Evolutionary conservation across 495 filamentous ascomycete genomes (phyloP).

Genomic region (Penicillium diatomitis): DNA sequence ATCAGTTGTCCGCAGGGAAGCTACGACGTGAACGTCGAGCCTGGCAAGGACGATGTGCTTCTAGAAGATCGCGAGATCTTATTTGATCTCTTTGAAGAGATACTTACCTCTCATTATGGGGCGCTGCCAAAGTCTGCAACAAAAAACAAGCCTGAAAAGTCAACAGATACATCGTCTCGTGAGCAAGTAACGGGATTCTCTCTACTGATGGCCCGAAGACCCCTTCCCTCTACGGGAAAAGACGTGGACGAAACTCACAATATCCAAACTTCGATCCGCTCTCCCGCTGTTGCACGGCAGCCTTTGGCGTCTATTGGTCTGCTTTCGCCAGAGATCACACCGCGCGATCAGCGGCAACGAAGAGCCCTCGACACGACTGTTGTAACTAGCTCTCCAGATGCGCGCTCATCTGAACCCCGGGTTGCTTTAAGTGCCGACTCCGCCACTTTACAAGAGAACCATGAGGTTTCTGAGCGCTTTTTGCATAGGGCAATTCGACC

Average conservation of each 20-base stretch:
- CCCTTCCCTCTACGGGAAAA: background rate
- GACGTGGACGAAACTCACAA: background rate
- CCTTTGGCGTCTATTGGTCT: too few species aligned
- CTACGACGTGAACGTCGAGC: constrained; percentile 88
- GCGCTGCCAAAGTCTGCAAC: constrained; percentile 12
- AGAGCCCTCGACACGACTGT: too few species aligned
- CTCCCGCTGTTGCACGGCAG: background rate
- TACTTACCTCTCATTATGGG: constrained; percentile 51
- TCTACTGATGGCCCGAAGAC: constrained; percentile 17
- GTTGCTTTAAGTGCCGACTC: too few species aligned
- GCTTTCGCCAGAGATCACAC: background rate
- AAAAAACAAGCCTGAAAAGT: constrained; percentile 4
- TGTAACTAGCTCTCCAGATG: too few species aligned
- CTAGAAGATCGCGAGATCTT: constrained; percentile 56
- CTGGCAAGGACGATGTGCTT: constrained; percentile 79
- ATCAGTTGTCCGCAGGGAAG: constrained; percentile 58
- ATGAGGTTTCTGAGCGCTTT: too few species aligned
- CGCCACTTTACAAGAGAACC: too few species aligned
- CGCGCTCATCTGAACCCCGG: too few species aligned
- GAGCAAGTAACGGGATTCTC: constrained; percentile 7
- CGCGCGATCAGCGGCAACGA: too few species aligned
- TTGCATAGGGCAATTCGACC: too few species aligned
- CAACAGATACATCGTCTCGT: background rate
- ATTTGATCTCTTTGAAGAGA: constrained; percentile 39
- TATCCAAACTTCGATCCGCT: background rate